Percentiles rank a stretch among this genome's conserved stretches.
phyloP scores from a whole-genome alignment of 768 basidiomycete genomes.

The Auriscalpium vulgare region DNA sequence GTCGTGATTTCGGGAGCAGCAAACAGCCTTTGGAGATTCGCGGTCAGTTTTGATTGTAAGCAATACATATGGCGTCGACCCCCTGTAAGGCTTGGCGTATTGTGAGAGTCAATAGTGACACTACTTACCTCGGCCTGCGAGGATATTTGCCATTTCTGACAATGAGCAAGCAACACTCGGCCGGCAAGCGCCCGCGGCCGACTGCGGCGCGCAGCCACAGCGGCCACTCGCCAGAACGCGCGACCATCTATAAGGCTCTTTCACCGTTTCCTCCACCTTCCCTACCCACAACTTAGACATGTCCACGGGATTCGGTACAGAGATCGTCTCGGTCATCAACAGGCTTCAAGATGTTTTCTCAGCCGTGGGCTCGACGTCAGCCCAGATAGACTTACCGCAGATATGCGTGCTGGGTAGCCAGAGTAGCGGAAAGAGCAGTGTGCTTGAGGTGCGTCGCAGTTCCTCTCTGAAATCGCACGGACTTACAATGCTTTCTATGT shows the following conservation, averaged over 20 bases:
- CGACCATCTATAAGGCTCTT: neutral
- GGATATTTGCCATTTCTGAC: too few relatives aligned
- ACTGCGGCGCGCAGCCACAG: too few relatives aligned
- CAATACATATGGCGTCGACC: too few relatives aligned
- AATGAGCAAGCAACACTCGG: too few relatives aligned
- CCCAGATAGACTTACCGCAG: slow-evolving; percentile 84
- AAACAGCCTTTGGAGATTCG: too few relatives aligned
- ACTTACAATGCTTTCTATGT: neutral
- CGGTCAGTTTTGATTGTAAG: too few relatives aligned
- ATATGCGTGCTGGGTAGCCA: slow-evolving; percentile 89
- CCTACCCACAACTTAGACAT: slow-evolving; percentile 18
- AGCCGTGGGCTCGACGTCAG: slow-evolving; percentile 69
- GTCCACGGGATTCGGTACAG: slow-evolving; percentile 64
- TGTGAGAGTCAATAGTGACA: too few relatives aligned
- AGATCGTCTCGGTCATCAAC: slow-evolving; percentile 77
- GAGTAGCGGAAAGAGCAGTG: slow-evolving; percentile 91
- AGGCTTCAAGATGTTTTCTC: slow-evolving; percentile 89
- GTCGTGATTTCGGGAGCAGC: too few relatives aligned
- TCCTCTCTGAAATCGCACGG: neutral
- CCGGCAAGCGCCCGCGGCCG: too few relatives aligned
- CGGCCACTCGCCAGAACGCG: too few relatives aligned
- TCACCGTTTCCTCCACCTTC: neutral
- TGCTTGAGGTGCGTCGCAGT: slow-evolving; percentile 62
- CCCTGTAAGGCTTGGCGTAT: too few relatives aligned
- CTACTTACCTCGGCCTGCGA: too few relatives aligned